Evolutionary conservation across 2,329 filamentous ascomycete genomes (phyloP).

Genomic region (Fusarium solani-melongenae): DNA sequence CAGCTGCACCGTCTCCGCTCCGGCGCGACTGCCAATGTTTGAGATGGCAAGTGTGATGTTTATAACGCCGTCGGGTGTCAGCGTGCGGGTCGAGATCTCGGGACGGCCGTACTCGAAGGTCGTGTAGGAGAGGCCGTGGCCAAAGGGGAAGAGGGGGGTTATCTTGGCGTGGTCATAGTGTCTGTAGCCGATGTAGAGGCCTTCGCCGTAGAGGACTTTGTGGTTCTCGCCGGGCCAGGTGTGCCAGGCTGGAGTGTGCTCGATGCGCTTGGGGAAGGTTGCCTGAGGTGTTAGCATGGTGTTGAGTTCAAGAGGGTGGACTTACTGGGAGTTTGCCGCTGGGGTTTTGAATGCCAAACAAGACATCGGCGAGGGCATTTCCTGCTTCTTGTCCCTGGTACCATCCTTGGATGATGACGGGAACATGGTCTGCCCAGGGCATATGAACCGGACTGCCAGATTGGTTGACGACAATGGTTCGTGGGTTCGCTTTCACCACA

Average conservation of each 20-base stretch:
- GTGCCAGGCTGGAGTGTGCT: conserved; percentile 77
- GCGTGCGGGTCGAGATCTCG: conserved; percentile 56
- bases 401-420: conserved; percentile 70
- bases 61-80: conserved; percentile 53
- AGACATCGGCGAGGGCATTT: conserved; percentile 72
- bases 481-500: conserved; percentile 70
- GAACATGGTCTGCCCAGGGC: conserved; percentile 73
- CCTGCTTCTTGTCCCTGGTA: conserved; percentile 74
- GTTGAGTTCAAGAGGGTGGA: no score
- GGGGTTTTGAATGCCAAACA: conserved; percentile 75
- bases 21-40: conserved; percentile 66
- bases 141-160: conserved; percentile 75
- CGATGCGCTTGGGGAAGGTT: conserved; percentile 72
- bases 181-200: conserved; percentile 77
- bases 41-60: conserved; percentile 61
- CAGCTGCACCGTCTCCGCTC: conserved; percentile 74
- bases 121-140: conserved; percentile 80
- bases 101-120: conserved; percentile 72
- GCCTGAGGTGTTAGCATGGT: conserved; percentile 54
- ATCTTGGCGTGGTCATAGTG: conserved; percentile 74
- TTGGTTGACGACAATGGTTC: conserved; percentile 73
- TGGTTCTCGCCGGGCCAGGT: conserved; percentile 80
- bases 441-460: conserved; percentile 61
- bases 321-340: conserved; percentile 74
- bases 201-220: conserved; percentile 77